These are phyloP conservation scores for Salvia splendens DNA, from an alignment of 257 asterid species.

Conservation along the genomic window DNA sequence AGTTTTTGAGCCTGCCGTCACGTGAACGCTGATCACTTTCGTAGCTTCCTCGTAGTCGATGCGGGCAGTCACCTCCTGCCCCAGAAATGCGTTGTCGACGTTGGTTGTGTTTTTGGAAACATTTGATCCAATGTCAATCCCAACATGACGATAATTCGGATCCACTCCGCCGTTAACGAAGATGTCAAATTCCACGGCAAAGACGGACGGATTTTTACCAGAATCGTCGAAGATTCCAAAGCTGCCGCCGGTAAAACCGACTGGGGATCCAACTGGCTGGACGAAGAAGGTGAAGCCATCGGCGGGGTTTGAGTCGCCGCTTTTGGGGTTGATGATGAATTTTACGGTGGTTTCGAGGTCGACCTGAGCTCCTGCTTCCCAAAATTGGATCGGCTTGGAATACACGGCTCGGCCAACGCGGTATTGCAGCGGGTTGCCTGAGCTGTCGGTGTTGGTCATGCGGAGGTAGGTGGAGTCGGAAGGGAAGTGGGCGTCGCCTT, in stretches of 20 bases:
- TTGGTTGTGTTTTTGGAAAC: background rate
- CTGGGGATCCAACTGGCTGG: no score
- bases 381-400: background rate
- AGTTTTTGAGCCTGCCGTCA: background rate
- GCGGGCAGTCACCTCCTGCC: constrained; percentile 14
- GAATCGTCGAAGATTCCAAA: no score
- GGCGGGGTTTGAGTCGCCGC: background rate
- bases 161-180: no score
- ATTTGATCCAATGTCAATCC: background rate
- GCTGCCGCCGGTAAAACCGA: no score
- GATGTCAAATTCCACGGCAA: background rate
- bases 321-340: background rate
- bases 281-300: no score
- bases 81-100: background rate
- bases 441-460: background rate
- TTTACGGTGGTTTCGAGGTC: background rate
- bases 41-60: background rate
- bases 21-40: background rate
- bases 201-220: background rate
- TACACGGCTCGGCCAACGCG: constrained; percentile 1
- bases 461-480: background rate
- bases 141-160: background rate
- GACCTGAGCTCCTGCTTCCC: no score
- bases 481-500: constrained; percentile 6
- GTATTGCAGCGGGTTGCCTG: background rate